Evolutionary conservation across 352 stramenopile species (phyloP), one percentile per base, ranked within the genome.

Genomic region (Peronospora farinosa): DNA sequence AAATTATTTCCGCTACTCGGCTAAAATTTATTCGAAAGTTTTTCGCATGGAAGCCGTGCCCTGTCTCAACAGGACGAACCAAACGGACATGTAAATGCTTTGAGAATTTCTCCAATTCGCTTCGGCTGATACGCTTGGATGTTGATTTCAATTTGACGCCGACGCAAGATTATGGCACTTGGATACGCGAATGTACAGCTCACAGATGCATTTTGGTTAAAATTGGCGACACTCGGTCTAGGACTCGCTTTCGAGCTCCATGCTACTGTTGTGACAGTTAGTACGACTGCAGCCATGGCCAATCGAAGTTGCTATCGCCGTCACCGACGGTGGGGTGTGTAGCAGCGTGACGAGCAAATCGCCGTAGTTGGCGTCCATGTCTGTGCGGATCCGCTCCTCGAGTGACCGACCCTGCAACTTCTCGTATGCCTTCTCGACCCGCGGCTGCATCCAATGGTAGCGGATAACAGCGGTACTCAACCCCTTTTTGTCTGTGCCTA

Each of bases 351-450:
- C 56, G 23, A 86, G 56, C 30, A 86, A 54, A 23, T 68, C 60
- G 13, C 63, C 60, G 43, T 76, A 86, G 55, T 84, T 75, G 47
- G 67, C 69, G 46, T 73, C 75, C 43, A 67, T 77, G 42, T 83
- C 72, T 13, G 64, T 72, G 28, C 72, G 47, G 46, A 86, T 79
- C 32, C 71, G 67, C 44, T 84, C 64, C 47, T 67, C 64, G 28
- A 86, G 69, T 33, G 63, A 65, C 4, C 60, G 61, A 27, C 51
- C 63, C 42, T 84, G 69, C 31, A 66, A 45, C 31, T 67, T 68
- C 33, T 79, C 56, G 64, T 83, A 86, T 16, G 61, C 51, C 36
- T 52, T 25, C 33, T 67, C 42, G 12, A 86, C 54, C 8, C 55
- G 55, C 43, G 59, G 53, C 32, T 83, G 56, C 49, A 69, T 66